Conservation (phyloP, 2,329 filamentous ascomycete genomes). For the Endocalyx cinctus region DNA sequence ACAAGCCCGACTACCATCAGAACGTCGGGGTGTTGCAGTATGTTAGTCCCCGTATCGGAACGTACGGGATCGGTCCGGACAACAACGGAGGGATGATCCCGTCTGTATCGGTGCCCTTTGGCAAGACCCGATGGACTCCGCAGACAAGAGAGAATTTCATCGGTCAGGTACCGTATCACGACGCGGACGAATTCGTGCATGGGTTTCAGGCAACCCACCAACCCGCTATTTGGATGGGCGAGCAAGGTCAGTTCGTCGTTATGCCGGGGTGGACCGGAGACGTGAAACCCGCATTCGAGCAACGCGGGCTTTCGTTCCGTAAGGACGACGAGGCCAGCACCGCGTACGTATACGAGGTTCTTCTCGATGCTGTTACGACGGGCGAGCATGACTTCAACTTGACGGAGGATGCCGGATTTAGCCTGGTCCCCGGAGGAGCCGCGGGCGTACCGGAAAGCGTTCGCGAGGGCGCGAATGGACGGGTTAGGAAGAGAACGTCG, state of each 20-base stretch:
- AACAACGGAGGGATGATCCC: conserved; percentile 33
- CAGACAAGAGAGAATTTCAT: conserved; percentile 46
- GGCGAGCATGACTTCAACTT: conserved; percentile 29
- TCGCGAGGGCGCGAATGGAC: conserved; percentile 35
- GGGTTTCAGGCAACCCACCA: conserved; percentile 47
- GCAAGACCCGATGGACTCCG: conserved; percentile 48
- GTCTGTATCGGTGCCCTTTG: conserved; percentile 35
- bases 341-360: conserved; percentile 41
- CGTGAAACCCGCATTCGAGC: conserved; percentile 30
- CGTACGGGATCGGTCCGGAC: conserved; percentile 25
- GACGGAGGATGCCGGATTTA: conserved; percentile 25
- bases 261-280: conserved; percentile 31
- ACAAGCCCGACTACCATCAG: conserved; percentile 19
- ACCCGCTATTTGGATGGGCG: conserved; percentile 50
- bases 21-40: conserved; percentile 25
- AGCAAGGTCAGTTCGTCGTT: conserved; percentile 40
- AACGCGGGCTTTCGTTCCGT: conserved; percentile 35
- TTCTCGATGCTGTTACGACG: conserved; percentile 32
- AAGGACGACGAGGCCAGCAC: conserved; percentile 40
- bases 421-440: conserved; percentile 36
- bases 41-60: conserved; percentile 31
- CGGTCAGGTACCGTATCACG: conserved; percentile 42
- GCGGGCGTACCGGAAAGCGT: conserved; percentile 31
- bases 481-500: conserved; percentile 23
- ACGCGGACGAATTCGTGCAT: conserved; percentile 38